Evolutionary conservation across 441 rosid genomes (phyloP).

Genomic region (Brassica hybrid): DNA sequence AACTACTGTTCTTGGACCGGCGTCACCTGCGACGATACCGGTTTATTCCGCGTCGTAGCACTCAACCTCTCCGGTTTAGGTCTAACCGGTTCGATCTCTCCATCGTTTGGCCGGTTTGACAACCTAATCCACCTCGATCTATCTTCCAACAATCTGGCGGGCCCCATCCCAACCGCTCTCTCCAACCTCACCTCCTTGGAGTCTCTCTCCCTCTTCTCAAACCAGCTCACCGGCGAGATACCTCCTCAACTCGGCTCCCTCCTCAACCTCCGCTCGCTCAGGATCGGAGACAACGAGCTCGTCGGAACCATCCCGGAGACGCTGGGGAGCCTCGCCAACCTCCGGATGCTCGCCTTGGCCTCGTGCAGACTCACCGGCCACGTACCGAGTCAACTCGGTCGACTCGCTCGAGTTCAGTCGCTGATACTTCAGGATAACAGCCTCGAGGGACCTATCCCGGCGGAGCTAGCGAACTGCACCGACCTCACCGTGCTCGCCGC

Average conservation of each 20-base stretch:
- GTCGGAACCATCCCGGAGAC: slow-evolving; percentile 68
- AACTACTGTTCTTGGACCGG: slow-evolving; percentile 76
- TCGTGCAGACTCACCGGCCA: slow-evolving; percentile 73
- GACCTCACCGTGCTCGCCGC: slow-evolving; percentile 58
- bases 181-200: slow-evolving; percentile 74
- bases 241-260: slow-evolving; percentile 73
- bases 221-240: slow-evolving; percentile 78
- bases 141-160: slow-evolving; percentile 72
- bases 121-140: slow-evolving; percentile 90
- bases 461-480: slow-evolving; percentile 76
- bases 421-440: slow-evolving; percentile 67
- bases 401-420: slow-evolving; percentile 53
- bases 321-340: slow-evolving; percentile 53
- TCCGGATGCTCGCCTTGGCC: slow-evolving; percentile 69
- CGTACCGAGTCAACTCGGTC: slow-evolving; percentile 70
- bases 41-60: slow-evolving; percentile 49
- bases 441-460: slow-evolving; percentile 68
- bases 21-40: slow-evolving; percentile 55
- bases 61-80: slow-evolving; percentile 72
- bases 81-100: slow-evolving; percentile 66
- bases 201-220: slow-evolving; percentile 75
- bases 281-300: slow-evolving; percentile 81
- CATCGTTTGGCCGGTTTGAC: slow-evolving; percentile 58
- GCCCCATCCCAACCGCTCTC: slow-evolving; percentile 82
- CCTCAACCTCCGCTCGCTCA: slow-evolving; percentile 56